Evolutionary conservation across 2,329 filamentous ascomycete genomes (phyloP), one percentile per base, ranked within the genome.

Genomic region (Cytospora schulzeri): DNA sequence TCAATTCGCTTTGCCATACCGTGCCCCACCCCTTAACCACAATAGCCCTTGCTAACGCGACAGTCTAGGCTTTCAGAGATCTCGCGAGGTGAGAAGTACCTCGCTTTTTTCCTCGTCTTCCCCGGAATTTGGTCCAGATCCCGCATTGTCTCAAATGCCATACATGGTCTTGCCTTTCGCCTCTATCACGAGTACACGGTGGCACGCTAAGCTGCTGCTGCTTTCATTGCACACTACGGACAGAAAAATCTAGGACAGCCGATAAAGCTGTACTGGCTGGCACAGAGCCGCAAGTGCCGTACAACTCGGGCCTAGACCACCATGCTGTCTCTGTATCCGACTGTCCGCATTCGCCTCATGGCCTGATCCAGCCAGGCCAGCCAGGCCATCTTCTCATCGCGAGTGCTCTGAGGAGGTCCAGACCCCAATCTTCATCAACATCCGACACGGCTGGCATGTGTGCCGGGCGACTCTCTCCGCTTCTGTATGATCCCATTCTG

Each of bases 1-100:
- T 45, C 15, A 19, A 57, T 45, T 35, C 41, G 28, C 28, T 8
- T 33, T 33, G 29, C 62, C 59, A 29, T 50, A 12, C 9, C 45
- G n/a, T 48, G 45, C 45, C 45, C 45, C 45, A 48, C 45, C n/a
- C 45, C 45, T 48, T 11, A 9, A 48, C 31, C 61, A 60, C 22
- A 3, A 50, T 31, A 41, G 53, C 59, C 62, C 63, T 68, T 63
- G 60, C 65, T 64, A 56, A 64, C 62, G 53, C 38, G 22, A 24
- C 35, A 69, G 66, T 74, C 70, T 70, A 75, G 73, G 70, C 72
- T 67, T 70, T 74, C 28, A 69, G 63, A 70, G 73, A 75, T 66
- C 73, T 75, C 63, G 71, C 73, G 55, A 72, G 73, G 73, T 75
- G 71, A 53, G 59, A 68, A 29, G 28, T 33, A 53, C 52, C 17